Conservation (phyloP, 805 yeast species). For the Spathaspora passalidarum region DNA sequence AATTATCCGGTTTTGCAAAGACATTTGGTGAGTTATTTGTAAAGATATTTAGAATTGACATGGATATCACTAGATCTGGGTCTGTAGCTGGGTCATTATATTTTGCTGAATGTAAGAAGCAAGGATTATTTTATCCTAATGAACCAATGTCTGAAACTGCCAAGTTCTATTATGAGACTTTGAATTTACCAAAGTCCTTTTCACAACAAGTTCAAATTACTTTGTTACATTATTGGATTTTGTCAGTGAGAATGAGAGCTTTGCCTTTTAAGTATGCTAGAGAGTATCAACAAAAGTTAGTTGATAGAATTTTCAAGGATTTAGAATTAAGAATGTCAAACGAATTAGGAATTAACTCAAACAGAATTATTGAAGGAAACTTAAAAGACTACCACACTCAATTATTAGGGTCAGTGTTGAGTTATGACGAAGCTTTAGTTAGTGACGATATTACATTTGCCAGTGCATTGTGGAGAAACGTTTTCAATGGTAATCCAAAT, state of each 20-base stretch:
- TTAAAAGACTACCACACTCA: conserved; percentile 89
- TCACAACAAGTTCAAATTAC: conserved; percentile 97
- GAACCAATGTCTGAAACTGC: conserved; percentile 74
- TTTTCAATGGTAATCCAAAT: conserved; percentile 80
- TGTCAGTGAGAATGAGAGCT: conserved; percentile 93
- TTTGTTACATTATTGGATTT: conserved; percentile 86
- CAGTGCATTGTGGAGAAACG: conserved; percentile 83
- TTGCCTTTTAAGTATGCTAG: conserved; percentile 88
- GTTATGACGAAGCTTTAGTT: conserved; percentile 89
- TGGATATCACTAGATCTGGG: conserved; percentile 91
- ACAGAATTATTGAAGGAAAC: conserved; percentile 79
- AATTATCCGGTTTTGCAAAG: conserved; percentile 36
- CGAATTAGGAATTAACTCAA: conserved; percentile 81
- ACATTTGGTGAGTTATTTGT: conserved; percentile 64
- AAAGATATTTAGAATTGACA: conserved; percentile 66
- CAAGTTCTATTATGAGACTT: conserved; percentile 77
- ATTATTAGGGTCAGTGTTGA: conserved; percentile 81
- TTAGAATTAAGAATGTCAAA: conserved; percentile 82
- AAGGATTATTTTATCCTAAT: conserved; percentile 74
- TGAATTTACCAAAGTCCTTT: conserved; percentile 80
- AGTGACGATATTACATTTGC: conserved; percentile 78
- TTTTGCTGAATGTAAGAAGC: conserved; percentile 82
- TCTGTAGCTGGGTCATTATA: conserved; percentile 90
- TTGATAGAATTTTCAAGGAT: conserved; percentile 86
- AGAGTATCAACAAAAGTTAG: conserved; percentile 86